Conservation (phyloP, 23 red algal genomes). For the Agarophyton chilense region DNA sequence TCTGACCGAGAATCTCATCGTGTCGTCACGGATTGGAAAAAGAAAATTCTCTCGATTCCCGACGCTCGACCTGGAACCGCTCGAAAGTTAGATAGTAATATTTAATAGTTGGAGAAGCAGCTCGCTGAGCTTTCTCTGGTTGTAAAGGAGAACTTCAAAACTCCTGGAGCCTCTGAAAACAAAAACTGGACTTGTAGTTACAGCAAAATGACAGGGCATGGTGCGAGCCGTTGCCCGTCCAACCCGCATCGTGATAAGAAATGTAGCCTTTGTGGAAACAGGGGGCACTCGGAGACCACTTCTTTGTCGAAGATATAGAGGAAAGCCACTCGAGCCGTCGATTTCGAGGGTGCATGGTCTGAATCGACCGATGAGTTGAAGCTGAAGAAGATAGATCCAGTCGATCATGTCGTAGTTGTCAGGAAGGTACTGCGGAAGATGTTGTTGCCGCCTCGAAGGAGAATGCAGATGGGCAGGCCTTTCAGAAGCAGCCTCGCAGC, state of each 20-base stretch:
- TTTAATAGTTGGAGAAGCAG: not conserved
- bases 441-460: not conserved
- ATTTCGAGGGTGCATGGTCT: not conserved
- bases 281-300: not conserved
- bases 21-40: not conserved
- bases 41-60: not conserved
- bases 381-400: not conserved
- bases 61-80: not conserved
- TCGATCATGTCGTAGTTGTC: not conserved
- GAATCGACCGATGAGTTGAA: not conserved
- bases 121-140: not conserved
- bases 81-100: not conserved
- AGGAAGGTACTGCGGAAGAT: no score
- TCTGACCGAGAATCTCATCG: not conserved
- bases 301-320: not conserved
- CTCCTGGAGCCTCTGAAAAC: not conserved
- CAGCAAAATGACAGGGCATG: not conserved
- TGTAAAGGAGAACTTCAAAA: not conserved
- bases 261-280: not conserved
- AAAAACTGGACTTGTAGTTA: not conserved
- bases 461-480: not conserved
- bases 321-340: not conserved
- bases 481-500: not conserved
- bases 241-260: conserved; percentile 6
- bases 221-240: not conserved